Base-by-base conservation (phyloP, 176 grass and related monocot genomes). In the Avena sativa region DNA sequence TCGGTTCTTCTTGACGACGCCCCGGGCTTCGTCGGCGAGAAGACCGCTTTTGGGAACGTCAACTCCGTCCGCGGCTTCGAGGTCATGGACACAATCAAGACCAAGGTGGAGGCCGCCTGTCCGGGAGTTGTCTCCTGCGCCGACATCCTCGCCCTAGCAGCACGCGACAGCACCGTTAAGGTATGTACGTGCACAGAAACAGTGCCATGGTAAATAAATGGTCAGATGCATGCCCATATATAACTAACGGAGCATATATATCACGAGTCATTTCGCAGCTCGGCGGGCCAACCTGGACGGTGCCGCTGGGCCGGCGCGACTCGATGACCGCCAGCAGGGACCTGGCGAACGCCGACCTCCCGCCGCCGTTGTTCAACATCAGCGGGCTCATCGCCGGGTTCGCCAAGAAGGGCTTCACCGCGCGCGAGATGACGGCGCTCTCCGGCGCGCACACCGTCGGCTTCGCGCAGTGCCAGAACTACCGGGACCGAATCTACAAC, bases 121-220 rank as follows among this genome's bases (percentile, higher is more conserved):
- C 51, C 51, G 15, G 96, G 93, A 46, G 53, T 95, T 50, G 96
- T 98, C 58, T 98, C 96, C n/a, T 98, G 96, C 32, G 90, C 96
- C 10, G 93, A 98, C 83, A 83, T 94, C 58, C 0, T 98, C 79
- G 86, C 96, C 26, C 88, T 98, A 8, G 57, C 20, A n/a, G 30
- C 15, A 25, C 30, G 14, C 0, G 64, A 68, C 6, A 0, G 6
- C 14, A 36, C 64, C 53, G 53, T 56, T 56, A 5, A 6, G 15
- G 53, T 12, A 56, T 1, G 15, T 12, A 56, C 15, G 15, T 56
- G 12, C 49, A 15, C 51, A 53, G 2, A 53, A 9, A 48, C 46
- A 48, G 46, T 51, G 8, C 12, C 5, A 8, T 44, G 8, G 43
- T 44, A 44, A 34, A 34, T 34, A 34, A 34, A 34, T 34, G 32